Percentiles rank a stretch among this genome's conserved stretches.
phyloP scores from a whole-genome alignment of 306 rosid genomes.

The Senna siamea region DNA sequence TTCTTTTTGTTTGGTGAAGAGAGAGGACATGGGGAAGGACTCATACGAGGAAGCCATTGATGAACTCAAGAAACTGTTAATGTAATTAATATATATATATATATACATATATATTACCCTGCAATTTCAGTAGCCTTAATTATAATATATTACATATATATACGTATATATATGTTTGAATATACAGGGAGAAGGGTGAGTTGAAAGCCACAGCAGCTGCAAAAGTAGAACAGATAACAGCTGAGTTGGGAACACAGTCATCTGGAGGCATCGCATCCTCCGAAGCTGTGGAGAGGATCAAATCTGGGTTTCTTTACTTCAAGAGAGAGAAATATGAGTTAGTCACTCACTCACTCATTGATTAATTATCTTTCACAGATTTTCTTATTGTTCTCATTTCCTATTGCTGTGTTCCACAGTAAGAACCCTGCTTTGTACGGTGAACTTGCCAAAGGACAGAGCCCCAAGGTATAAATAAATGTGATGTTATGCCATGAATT shows the following conservation, averaged over 20 bases:
- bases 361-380: not conserved
- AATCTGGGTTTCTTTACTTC: slow-evolving; percentile 76
- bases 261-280: slow-evolving; percentile 47
- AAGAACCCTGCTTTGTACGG: slow-evolving; percentile 75
- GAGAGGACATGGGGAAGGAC: slow-evolving; percentile 82
- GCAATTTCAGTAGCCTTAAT: too few species aligned
- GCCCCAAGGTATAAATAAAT: slow-evolving; percentile 66
- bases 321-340: slow-evolving; percentile 97
- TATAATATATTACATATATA: too few species aligned
- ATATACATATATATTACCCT: too few species aligned
- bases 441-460: slow-evolving; percentile 94
- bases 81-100: slow-evolving; percentile 37
- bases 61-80: slow-evolving; percentile 79
- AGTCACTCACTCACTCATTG: slow-evolving; percentile 12
- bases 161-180: not conserved
- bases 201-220: slow-evolving; percentile 71
- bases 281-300: slow-evolving; percentile 80
- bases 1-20: slow-evolving; percentile 41
- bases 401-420: slow-evolving; percentile 42
- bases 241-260: slow-evolving; percentile 50
- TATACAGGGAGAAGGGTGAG: slow-evolving; percentile 70
- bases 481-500: too few species aligned
- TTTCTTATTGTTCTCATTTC: not conserved
- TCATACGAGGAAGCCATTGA: slow-evolving; percentile 81
- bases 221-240: slow-evolving; percentile 80